Conservation (phyloP, 345 rosid species). For the Populus alba region DNA sequence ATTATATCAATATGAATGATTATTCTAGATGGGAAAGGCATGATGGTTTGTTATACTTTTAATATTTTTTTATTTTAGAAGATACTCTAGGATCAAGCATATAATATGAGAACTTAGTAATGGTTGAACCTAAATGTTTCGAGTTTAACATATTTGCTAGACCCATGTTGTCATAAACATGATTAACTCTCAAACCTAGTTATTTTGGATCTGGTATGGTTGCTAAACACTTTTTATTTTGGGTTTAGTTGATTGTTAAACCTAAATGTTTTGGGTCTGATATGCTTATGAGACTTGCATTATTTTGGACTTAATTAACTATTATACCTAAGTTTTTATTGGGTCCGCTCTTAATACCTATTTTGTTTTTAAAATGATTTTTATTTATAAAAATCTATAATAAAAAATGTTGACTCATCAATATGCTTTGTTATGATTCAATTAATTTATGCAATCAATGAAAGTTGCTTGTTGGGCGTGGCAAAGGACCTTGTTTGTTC, state of each 20-base stretch:
- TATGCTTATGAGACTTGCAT: fast-evolving
- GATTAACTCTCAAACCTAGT: fast-evolving
- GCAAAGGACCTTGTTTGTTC: background rate
- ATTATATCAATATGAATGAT: too few relatives aligned
- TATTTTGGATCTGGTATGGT: fast-evolving
- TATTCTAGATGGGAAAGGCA: fast-evolving
- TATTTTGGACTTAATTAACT: fast-evolving
- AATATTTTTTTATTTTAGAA: too few relatives aligned
- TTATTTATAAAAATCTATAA: too few relatives aligned
- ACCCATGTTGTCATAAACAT: fast-evolving
- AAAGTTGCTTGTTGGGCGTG: background rate
- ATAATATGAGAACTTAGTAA: too few relatives aligned
- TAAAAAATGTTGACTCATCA: too few relatives aligned
- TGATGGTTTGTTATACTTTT: fast-evolving
- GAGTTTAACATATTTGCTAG: too few relatives aligned
- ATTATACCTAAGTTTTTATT: too few relatives aligned
- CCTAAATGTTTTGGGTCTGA: too few relatives aligned
- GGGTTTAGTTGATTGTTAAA: fast-evolving
- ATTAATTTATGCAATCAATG: too few relatives aligned
- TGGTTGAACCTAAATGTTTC: too few relatives aligned
- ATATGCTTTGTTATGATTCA: background rate
- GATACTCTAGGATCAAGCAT: fast-evolving
- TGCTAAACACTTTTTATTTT: fast-evolving
- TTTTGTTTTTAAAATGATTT: too few relatives aligned
- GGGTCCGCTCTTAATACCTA: fast-evolving